phyloP scores from a whole-genome alignment of 176 grass and related monocot species.

The Themeda triandra region DNA sequence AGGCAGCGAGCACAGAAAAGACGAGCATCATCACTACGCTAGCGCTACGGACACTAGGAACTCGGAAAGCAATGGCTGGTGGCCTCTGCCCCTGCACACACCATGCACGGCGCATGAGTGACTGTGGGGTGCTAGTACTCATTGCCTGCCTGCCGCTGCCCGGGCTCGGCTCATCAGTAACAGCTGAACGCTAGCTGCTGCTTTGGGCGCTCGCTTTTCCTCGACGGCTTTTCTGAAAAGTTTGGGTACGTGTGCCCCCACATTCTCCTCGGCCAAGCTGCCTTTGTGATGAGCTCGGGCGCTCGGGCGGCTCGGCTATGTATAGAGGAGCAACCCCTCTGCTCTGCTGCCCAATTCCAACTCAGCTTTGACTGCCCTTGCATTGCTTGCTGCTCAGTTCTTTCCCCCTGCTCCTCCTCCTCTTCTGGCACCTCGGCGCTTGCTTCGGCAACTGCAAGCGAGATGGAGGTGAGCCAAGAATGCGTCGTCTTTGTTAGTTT shows the following conservation, averaged over 20 bases:
- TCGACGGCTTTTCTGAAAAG: constrained; percentile 47
- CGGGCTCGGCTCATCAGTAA: constrained; percentile 9
- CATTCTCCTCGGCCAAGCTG: constrained; percentile 30
- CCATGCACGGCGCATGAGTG: constrained; percentile 8
- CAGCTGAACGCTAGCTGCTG: constrained; percentile 22
- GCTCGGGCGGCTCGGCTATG: constrained; percentile 13
- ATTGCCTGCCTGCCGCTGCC: constrained; percentile 23
- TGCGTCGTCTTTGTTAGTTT: background rate
- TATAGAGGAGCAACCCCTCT: constrained; percentile 30
- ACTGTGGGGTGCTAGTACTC: constrained; percentile 24
- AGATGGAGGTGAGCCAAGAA: constrained; percentile 53
- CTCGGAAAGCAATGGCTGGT: constrained; percentile 38
- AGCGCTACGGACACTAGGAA: constrained; percentile 21
- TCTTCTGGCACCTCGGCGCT: background rate
- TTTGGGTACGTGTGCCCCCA: constrained; percentile 40
- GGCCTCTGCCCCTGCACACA: background rate
- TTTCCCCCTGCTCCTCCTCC: background rate
- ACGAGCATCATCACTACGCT: constrained; percentile 34
- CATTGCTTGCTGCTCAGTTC: constrained; percentile 12
- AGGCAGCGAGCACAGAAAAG: background rate
- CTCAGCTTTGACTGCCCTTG: constrained; percentile 23
- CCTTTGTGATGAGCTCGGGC: background rate
- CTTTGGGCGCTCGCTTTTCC: constrained; percentile 43
- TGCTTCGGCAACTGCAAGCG: background rate
- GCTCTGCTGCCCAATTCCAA: background rate